phyloP scores from a whole-genome alignment of 1,284 basidiomycete species.

The Coniferiporia weirii region DNA sequence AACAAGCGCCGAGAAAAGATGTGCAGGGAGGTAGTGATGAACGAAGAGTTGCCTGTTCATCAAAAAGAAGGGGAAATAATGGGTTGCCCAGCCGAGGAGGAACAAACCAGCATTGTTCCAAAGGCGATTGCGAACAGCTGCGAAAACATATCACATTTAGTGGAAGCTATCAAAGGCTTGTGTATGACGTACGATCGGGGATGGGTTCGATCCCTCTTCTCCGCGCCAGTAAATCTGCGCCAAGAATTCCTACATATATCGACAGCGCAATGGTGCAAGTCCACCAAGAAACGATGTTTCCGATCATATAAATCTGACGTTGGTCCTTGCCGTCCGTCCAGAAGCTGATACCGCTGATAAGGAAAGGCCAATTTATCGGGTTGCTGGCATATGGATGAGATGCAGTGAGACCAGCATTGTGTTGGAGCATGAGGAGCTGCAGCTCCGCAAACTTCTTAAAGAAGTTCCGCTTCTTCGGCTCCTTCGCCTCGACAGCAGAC shows the following conservation, averaged over 20 bases:
- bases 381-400: conserved; percentile 93
- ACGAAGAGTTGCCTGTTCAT: conserved; percentile 97
- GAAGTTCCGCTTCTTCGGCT: conserved; percentile 82
- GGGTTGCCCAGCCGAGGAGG: conserved; percentile 88
- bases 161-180: neutral
- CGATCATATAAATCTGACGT: conserved; percentile 95
- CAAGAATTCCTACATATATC: conserved; percentile 85
- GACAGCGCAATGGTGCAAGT: conserved; percentile 79
- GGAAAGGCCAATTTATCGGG: conserved; percentile 98
- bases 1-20: conserved; percentile 86
- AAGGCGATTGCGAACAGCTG: conserved; percentile 85
- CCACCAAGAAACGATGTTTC: conserved; percentile 96
- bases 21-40: conserved; percentile 96
- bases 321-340: conserved; percentile 86
- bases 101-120: conserved; percentile 97
- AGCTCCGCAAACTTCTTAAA: conserved; percentile 94
- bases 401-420: conserved; percentile 93
- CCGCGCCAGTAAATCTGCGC: conserved; percentile 85
- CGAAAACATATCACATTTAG: conserved; percentile 14
- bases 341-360: conserved; percentile 93
- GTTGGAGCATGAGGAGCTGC: conserved; percentile 93
- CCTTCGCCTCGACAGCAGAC: conserved; percentile 48
- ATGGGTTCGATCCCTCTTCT: conserved; percentile 84
- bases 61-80: conserved; percentile 97
- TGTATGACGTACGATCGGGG: conserved; percentile 62